Conservation (phyloP, 371 early-diverging fungal genomes). For the Mucor ambiguus region DNA sequence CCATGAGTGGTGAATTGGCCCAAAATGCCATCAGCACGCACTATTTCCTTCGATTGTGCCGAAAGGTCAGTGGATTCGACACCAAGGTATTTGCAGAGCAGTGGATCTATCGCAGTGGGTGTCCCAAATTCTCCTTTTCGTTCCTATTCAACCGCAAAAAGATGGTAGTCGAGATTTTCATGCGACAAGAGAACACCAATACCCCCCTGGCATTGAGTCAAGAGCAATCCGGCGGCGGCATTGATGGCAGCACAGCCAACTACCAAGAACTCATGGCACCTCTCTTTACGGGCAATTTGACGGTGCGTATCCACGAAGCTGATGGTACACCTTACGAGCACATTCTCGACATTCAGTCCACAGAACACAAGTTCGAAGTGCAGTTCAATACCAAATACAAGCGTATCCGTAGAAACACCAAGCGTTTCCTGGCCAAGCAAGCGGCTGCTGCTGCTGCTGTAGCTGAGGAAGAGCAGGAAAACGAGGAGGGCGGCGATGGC, state of each 20-base stretch:
- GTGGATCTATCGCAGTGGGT: constrained; percentile 91
- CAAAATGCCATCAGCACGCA: constrained; percentile 81
- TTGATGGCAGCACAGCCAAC: constrained; percentile 18
- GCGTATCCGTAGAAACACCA: constrained; percentile 86
- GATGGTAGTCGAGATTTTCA: constrained; percentile 89
- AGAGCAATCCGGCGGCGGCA: constrained; percentile 4
- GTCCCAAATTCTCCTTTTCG: constrained; percentile 80
- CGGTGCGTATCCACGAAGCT: constrained; percentile 92
- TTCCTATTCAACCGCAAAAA: constrained; percentile 92
- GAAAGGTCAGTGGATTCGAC: constrained; percentile 82
- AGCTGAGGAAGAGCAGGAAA: constrained; percentile 65
- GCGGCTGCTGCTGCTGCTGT: constrained; percentile 80
- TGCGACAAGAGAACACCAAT: constrained; percentile 85
- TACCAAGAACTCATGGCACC: constrained; percentile 43
- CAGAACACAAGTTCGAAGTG: constrained; percentile 79
- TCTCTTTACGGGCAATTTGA: constrained; percentile 80
- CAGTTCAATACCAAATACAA: constrained; percentile 97
- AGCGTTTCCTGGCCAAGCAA: constrained; percentile 78
- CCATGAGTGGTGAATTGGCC: constrained; percentile 82
- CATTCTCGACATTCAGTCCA: constrained; percentile 83
- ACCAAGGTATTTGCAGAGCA: constrained; percentile 86
- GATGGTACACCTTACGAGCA: constrained; percentile 94
- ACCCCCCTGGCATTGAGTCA: constrained; percentile 17
- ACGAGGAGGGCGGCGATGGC: constrained; percentile 63
- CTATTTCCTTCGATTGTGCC: constrained; percentile 77